Evolutionary conservation across 805 yeast genomes (phyloP).

Genomic region (Metschnikowia picachoensis): DNA sequence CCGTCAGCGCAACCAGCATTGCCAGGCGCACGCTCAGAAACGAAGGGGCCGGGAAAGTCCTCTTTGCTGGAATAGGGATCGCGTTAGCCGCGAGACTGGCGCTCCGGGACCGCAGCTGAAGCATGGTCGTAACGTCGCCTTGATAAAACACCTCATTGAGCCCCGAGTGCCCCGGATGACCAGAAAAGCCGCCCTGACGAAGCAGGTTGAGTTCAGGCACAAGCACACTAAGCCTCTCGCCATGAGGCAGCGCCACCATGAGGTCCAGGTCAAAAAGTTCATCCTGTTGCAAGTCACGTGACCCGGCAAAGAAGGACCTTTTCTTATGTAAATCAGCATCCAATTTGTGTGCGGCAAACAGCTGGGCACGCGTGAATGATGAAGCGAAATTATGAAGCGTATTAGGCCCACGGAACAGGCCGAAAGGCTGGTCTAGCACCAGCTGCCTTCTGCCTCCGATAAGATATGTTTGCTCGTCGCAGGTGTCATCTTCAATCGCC

Average conservation of each 20-base stretch:
- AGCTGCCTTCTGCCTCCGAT: constrained; percentile 14
- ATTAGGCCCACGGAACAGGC: constrained; percentile 62
- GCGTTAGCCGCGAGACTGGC: constrained; percentile 19
- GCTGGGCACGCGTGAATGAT: constrained; percentile 73
- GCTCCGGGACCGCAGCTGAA: constrained; percentile 27
- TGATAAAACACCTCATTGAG: constrained; percentile 37
- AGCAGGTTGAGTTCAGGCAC: constrained; percentile 22
- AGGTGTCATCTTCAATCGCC: constrained; percentile 12
- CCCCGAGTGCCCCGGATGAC: constrained; percentile 8
- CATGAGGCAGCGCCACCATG: constrained; percentile 60
- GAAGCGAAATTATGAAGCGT: constrained; percentile 77
- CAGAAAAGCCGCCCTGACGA: not conserved
- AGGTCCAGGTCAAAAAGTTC: constrained; percentile 67
- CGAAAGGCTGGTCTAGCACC: constrained; percentile 37
- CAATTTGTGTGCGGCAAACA: constrained; percentile 42
- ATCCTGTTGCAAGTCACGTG: constrained; percentile 40
- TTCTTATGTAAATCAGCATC: constrained; percentile 54
- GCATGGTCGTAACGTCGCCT: constrained; percentile 31
- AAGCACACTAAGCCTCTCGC: constrained; percentile 61
- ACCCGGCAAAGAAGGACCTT: constrained; percentile 53
- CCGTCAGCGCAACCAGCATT: constrained; percentile 33
- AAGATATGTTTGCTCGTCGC: constrained; percentile 12
- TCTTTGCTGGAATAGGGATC: constrained; percentile 26
- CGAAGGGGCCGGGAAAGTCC: constrained; percentile 36
- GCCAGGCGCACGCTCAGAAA: constrained; percentile 42